Conservation (phyloP, 176 grass and related monocot genomes). For the Carex parvula region DNA sequence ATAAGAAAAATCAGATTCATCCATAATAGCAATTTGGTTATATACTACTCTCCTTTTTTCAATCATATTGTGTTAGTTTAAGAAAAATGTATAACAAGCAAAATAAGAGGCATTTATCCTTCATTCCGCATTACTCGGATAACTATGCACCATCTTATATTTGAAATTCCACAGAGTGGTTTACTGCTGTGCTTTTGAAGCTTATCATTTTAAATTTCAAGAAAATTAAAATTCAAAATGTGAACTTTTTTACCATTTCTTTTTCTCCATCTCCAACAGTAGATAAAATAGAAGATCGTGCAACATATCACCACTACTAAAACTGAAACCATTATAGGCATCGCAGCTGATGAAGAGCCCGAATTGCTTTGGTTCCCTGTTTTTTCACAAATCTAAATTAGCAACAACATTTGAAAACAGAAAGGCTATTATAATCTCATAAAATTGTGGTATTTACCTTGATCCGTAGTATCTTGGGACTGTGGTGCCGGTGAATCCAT, state of each 20-base stretch:
- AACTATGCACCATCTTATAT: neutral
- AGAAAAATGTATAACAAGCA: neutral
- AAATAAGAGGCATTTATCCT: neutral
- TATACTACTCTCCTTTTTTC: neutral
- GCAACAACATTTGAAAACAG: neutral
- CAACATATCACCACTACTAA: constrained; percentile 61
- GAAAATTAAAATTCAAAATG: neutral
- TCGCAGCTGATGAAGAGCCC: constrained; percentile 34
- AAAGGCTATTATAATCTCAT: neutral
- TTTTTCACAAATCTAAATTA: constrained; percentile 1
- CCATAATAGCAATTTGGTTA: neutral
- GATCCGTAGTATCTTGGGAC: neutral
- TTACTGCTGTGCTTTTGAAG: neutral
- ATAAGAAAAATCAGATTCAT: neutral
- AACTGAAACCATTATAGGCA: constrained; percentile 67
- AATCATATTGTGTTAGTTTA: neutral
- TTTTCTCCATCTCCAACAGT: constrained; percentile 97
- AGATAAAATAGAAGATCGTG: constrained; percentile 60
- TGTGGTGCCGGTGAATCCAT: constrained; percentile 15
- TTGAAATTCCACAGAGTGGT: neutral
- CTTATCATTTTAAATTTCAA: neutral
- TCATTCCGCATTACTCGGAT: neutral
- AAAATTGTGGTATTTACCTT: constrained; percentile 16
- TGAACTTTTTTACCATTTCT: constrained; percentile 59
- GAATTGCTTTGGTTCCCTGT: constrained; percentile 38